Conservation (phyloP, 352 stramenopile species). For the Detonula confervacea region DNA sequence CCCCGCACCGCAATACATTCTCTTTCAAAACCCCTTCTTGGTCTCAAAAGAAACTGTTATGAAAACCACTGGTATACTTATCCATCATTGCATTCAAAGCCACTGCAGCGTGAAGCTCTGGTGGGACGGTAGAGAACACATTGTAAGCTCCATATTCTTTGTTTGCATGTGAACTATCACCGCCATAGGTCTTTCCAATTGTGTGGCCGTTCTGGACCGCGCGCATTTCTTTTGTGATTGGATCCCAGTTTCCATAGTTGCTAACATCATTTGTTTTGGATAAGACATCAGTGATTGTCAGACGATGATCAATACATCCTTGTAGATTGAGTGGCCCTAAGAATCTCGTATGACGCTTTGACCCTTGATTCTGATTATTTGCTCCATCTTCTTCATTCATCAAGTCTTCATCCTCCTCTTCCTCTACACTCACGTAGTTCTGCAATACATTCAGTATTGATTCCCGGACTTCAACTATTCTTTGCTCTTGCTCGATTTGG, state of each 20-base stretch:
- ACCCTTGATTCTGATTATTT: not conserved
- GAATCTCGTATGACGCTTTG: not conserved
- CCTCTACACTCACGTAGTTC: constrained; percentile 37
- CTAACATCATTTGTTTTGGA: constrained; percentile 15
- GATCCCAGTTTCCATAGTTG: constrained; percentile 26
- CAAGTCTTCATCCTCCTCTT: constrained; percentile 14
- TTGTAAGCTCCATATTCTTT: constrained; percentile 3
- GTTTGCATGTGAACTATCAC: not conserved
- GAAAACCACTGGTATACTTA: constrained; percentile 32
- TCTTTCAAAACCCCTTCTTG: too few relatives aligned
- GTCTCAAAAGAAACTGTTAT: constrained; percentile 47
- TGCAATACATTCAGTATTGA: constrained; percentile 34
- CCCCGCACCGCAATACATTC: too few relatives aligned
- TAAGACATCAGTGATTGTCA: constrained; percentile 30
- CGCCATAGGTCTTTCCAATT: not conserved
- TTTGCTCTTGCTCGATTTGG: constrained; percentile 34
- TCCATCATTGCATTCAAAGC: constrained; percentile 47
- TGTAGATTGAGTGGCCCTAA: constrained; percentile 34
- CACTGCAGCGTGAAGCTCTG: constrained; percentile 48
- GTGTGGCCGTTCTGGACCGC: constrained; percentile 14
- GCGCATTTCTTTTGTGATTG: constrained; percentile 18
- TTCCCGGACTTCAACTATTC: constrained; percentile 22
- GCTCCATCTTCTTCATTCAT: not conserved
- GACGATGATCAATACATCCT: constrained; percentile 27
- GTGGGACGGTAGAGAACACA: constrained; percentile 16